phyloP scores from a whole-genome alignment of 2,329 filamentous ascomycete genomes.

The Furcasterigmium furcatum region DNA sequence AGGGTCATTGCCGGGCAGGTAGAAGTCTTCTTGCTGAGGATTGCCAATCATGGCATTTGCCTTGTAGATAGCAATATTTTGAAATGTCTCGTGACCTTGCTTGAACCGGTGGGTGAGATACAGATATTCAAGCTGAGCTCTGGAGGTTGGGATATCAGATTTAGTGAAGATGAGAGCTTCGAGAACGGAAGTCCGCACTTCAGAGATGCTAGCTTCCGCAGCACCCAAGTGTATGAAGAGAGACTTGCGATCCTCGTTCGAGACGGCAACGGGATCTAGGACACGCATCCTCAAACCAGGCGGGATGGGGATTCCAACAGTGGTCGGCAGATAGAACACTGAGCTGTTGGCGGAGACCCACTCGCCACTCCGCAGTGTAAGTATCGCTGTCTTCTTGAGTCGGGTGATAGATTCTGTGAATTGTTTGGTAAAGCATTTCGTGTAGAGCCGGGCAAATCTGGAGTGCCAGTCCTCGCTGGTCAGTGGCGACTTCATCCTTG shows the following conservation, averaged over 20 bases:
- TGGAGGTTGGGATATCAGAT: not conserved
- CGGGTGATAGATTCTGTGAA: no score
- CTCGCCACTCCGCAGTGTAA: not conserved
- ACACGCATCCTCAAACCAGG: not conserved
- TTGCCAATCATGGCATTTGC: not conserved
- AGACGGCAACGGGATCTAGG: slow-evolving; percentile 2
- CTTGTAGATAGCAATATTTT: not conserved
- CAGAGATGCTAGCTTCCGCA: not conserved
- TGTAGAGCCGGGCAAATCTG: no score
- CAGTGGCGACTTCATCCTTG: slow-evolving; percentile 10
- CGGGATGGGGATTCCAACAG: slow-evolving; percentile 4
- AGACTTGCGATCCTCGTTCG: slow-evolving; percentile 3
- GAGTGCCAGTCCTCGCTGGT: slow-evolving; percentile 15
- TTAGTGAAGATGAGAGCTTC: not conserved
- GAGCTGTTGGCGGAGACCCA: slow-evolving; percentile 3
- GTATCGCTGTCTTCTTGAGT: not conserved
- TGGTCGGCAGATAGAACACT: not conserved
- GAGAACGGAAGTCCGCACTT: slow-evolving; percentile 3
- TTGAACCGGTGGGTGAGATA: slow-evolving; percentile 4
- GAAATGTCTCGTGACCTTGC: not conserved
- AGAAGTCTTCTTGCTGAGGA: slow-evolving; percentile 1
- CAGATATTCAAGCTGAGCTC: slow-evolving; percentile 7
- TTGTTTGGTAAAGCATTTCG: no score
- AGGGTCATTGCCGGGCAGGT: not conserved
- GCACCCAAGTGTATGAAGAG: slow-evolving; percentile 7